Base-by-base conservation (phyloP, 1,284 basidiomycete genomes). In the Sanguinoderma infundibulare region DNA sequence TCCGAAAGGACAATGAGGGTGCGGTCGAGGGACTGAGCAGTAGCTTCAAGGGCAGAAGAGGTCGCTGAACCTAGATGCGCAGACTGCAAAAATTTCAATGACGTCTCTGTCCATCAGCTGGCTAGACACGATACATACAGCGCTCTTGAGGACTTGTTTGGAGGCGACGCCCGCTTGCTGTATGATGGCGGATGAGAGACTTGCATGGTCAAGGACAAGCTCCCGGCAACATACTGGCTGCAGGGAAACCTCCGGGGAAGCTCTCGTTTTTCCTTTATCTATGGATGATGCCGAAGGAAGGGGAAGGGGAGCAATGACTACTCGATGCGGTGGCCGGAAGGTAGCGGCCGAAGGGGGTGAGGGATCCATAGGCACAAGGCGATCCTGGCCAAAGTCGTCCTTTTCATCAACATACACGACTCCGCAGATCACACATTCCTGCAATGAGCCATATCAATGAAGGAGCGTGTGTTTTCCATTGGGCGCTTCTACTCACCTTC, bases 381-480 rank as follows among this genome's bases (percentile, higher is more conserved):
- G 78, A 62, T 83, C 81, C 66, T 79, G 77, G 44, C 84, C 87
- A 60, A 78, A 76, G 61, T 75, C 75, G 67, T 86, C 84, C 20
- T 74, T 70, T 68, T 87, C 83, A 28, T 81, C 80, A 26, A 84
- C 69, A 72, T 91, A 94, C 24, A 86, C 75, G 28, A 76, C 81
- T 24, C 82, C 82, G 71, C 91, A 94, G 57, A 90, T 81, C 26
- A 94, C 91, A 67, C 91, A 94, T 79, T 92, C 90, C 92, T 93
- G 60, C 20, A 55, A 44, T 38, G 53, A 34, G 52, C 36, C 9
- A 28, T 40, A 30, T 40, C 15, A 30, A 44, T 46, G 40, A 59
- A 52, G 8, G 35, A 20, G 30, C 32, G n/a, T n/a, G 24, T 30
- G 24, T 42, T 53, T 53, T 26, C 14, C 15, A 49, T 38, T 32